Conservation (phyloP, 1,284 basidiomycete species). For the Naganishia cerealis region DNA sequence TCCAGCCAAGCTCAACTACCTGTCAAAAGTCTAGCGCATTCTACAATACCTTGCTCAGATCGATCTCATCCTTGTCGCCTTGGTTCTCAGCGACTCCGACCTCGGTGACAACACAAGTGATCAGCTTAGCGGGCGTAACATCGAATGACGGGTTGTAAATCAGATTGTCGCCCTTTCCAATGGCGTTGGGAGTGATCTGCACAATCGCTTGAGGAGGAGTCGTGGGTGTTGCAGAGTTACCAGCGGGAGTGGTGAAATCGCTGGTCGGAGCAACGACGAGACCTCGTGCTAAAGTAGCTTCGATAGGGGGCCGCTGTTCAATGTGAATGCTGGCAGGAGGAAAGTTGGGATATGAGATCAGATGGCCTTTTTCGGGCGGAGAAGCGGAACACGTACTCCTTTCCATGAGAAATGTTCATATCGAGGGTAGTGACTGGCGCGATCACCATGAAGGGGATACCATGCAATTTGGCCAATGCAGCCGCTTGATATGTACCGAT, state of each 20-base stretch:
- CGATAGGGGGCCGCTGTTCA: constrained; percentile 79
- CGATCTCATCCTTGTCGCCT: constrained; percentile 49
- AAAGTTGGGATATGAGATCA: not conserved
- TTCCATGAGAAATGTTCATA: constrained; percentile 70
- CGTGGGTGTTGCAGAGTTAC: constrained; percentile 18
- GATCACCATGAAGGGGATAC: constrained; percentile 83
- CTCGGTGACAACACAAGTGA: constrained; percentile 79
- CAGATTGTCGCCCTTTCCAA: constrained; percentile 49
- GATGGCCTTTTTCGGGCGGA: constrained; percentile 7
- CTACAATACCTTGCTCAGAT: constrained; percentile 39
- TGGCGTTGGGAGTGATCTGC: constrained; percentile 53
- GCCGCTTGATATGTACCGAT: constrained; percentile 89
- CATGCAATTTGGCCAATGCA: constrained; percentile 77
- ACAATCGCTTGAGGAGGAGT: constrained; percentile 48
- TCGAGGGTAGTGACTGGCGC: constrained; percentile 88
- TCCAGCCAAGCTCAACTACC: not conserved
- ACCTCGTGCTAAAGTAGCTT: constrained; percentile 82
- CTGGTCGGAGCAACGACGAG: constrained; percentile 62
- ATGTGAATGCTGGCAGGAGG: constrained; percentile 71
- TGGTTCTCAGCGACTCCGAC: constrained; percentile 71
- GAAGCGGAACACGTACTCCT: constrained; percentile 56
- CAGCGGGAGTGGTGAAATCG: constrained; percentile 46
- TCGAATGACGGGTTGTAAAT: constrained; percentile 92
- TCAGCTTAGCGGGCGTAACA: constrained; percentile 78
- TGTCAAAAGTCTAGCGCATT: not conserved